Conservation (phyloP, 2,329 filamentous ascomycete species). For the Exophiala oligosperma region DNA sequence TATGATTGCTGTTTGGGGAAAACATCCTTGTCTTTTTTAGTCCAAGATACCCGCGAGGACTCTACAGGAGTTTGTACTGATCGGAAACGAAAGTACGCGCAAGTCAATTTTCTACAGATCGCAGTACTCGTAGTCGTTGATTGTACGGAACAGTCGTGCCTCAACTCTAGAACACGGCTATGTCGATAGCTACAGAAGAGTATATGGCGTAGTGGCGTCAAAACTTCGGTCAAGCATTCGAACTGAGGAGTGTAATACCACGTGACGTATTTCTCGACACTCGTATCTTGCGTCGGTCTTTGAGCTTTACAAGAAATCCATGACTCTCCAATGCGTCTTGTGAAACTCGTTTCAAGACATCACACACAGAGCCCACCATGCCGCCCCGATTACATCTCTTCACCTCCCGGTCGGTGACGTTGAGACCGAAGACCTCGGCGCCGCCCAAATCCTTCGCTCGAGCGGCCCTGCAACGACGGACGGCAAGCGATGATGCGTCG, state of each 20-base stretch:
- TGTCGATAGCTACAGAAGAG: too few species aligned
- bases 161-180: too few species aligned
- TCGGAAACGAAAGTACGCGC: too few species aligned
- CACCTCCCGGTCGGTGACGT: constrained; percentile 32
- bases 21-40: not conserved
- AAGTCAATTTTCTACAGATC: too few species aligned
- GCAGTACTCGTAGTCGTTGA: too few species aligned
- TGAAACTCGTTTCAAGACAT: not conserved
- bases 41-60: not conserved
- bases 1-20: not conserved
- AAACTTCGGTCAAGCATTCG: too few species aligned
- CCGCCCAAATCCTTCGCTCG: constrained; percentile 26
- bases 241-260: too few species aligned
- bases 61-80: not conserved
- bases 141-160: too few species aligned
- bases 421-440: constrained; percentile 27
- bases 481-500: constrained; percentile 28
- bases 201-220: too few species aligned
- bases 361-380: constrained; percentile 42
- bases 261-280: not conserved
- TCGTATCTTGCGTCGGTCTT: not conserved
- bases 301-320: not conserved
- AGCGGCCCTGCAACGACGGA: constrained; percentile 29
- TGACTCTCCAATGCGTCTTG: not conserved
- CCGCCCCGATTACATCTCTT: constrained; percentile 56